A percentile compares a stretch with the other conserved stretches of the same genome.
phyloP scores from a whole-genome alignment of 441 rosid species.

The Brassica hybrid region DNA sequence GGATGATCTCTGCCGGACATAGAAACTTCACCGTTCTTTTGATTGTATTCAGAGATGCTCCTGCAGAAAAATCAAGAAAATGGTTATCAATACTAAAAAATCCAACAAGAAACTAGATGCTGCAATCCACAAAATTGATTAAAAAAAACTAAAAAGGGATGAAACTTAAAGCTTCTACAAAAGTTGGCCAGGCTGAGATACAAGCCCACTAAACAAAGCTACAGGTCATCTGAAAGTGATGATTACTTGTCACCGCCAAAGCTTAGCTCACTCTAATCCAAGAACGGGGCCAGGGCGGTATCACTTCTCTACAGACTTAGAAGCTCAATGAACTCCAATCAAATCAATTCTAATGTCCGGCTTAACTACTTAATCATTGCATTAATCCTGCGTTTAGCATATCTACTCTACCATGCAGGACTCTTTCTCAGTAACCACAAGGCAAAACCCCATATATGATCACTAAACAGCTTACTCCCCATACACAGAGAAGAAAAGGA shows the following conservation, averaged over 20 bases:
- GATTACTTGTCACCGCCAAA: not conserved
- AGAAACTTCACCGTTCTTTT: constrained; percentile 84
- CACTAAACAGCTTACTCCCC: not conserved
- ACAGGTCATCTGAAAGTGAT: not conserved
- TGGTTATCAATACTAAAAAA: not conserved
- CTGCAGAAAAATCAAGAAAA: constrained; percentile 49
- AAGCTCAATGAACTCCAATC: constrained; percentile 20
- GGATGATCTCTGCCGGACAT: constrained; percentile 84
- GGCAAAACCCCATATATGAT: not conserved
- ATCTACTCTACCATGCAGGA: constrained; percentile 5
- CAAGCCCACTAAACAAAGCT: constrained; percentile 1
- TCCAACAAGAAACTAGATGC: too few relatives aligned
- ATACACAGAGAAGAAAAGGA: constrained; percentile 20
- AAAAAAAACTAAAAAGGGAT: not conserved
- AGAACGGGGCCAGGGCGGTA: not conserved
- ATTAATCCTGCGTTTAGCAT: not conserved
- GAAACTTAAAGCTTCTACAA: not conserved
- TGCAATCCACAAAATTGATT: too few relatives aligned
- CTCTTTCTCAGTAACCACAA: not conserved
- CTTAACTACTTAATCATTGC: not conserved
- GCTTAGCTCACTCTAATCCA: not conserved
- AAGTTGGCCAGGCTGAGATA: not conserved
- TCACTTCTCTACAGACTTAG: constrained; percentile 18
- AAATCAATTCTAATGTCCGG: not conserved
- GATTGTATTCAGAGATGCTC: constrained; percentile 76